Evolutionary conservation across 2,329 filamentous ascomycete species (phyloP).

Genomic region (Aspergillus caelatus): DNA sequence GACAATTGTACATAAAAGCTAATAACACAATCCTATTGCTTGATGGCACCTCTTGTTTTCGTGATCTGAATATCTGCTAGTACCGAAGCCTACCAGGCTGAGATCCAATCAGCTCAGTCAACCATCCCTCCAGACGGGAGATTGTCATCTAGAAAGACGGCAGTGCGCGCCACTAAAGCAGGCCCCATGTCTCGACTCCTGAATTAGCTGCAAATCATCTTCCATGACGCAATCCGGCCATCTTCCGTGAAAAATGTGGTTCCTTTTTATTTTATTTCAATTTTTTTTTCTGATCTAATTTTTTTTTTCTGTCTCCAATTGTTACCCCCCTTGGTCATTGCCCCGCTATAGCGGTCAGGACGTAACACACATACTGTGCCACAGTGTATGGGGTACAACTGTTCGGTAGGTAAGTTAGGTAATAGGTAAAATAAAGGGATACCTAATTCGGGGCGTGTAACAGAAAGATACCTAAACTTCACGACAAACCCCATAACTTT

Average conservation of each 20-base stretch:
- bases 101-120: slow-evolving; percentile 9
- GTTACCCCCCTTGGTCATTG: slow-evolving; percentile 2
- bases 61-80: slow-evolving; percentile 1
- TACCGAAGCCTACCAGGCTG: neutral
- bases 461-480: neutral
- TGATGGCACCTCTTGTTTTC: neutral
- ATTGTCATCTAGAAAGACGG: slow-evolving; percentile 28
- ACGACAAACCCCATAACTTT: neutral
- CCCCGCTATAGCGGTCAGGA: slow-evolving; percentile 4
- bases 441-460: neutral
- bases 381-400: neutral
- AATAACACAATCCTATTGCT: neutral
- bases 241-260: slow-evolving; percentile 14
- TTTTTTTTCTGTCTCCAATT: slow-evolving; percentile 1
- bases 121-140: slow-evolving; percentile 22
- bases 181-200: slow-evolving; percentile 25
- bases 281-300: slow-evolving; percentile 7
- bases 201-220: slow-evolving; percentile 28
- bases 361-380: neutral
- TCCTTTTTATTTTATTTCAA: slow-evolving; percentile 3
- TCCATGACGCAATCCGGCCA: slow-evolving; percentile 25
- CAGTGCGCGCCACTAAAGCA: slow-evolving; percentile 28
- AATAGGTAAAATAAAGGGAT: neutral
- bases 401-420: neutral
- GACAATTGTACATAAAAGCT: neutral